Evolutionary conservation across 306 rosid species (phyloP).

Genomic region (Acacia crassicarpa): DNA sequence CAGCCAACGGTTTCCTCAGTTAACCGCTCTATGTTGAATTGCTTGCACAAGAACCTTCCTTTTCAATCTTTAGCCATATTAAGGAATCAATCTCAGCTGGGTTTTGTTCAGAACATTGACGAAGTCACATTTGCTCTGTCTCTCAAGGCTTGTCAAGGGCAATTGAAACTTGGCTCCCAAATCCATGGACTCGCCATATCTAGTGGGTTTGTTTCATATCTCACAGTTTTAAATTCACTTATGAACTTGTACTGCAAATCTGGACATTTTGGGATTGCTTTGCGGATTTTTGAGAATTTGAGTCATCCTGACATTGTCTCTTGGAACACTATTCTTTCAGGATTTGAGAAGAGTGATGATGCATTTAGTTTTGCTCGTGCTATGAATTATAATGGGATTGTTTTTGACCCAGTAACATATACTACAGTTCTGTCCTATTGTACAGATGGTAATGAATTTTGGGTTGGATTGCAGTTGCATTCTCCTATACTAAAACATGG

Average conservation of each 20-base stretch:
- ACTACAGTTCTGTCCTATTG: constrained; percentile 68
- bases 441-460: constrained; percentile 47
- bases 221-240: constrained; percentile 64
- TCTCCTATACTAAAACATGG: constrained; percentile 58
- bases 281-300: constrained; percentile 58
- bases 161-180: constrained; percentile 53
- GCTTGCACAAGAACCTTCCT: constrained; percentile 47
- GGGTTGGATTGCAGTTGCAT: constrained; percentile 74
- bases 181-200: constrained; percentile 55
- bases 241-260: constrained; percentile 82
- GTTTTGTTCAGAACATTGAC: constrained; percentile 37
- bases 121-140: constrained; percentile 59
- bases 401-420: constrained; percentile 65
- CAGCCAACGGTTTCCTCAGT: constrained; percentile 40
- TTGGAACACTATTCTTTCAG: constrained; percentile 86
- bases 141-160: constrained; percentile 74
- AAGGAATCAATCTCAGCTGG: constrained; percentile 37
- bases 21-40: constrained; percentile 51
- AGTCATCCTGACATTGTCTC: constrained; percentile 63
- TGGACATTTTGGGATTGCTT: constrained; percentile 46
- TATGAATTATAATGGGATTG: constrained; percentile 60
- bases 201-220: constrained; percentile 48
- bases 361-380: constrained; percentile 57
- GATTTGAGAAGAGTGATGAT: constrained; percentile 56
- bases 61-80: constrained; percentile 55